These are phyloP conservation scores for Ophiostoma montium DNA, from an alignment of 2,329 filamentous ascomycete genomes.

Conservation along the genomic window DNA sequence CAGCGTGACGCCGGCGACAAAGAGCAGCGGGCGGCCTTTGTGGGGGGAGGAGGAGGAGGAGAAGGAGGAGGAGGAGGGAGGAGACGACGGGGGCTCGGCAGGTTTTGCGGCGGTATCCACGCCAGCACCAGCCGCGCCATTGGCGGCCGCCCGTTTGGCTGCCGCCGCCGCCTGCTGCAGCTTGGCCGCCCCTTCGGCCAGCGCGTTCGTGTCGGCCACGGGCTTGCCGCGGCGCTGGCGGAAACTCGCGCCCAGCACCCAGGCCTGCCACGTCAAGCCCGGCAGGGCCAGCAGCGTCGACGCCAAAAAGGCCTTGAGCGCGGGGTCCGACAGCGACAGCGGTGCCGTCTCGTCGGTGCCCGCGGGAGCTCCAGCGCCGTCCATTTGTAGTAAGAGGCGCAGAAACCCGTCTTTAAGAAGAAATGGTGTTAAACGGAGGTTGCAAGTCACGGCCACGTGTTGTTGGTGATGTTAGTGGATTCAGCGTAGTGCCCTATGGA, in stretches of 20 bases:
- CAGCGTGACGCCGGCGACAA: slow-evolving; percentile 8
- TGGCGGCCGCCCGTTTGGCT: slow-evolving; percentile 1
- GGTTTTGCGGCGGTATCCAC: neutral
- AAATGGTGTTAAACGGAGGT: too few relatives aligned
- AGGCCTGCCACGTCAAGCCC: slow-evolving; percentile 12
- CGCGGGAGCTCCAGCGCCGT: neutral
- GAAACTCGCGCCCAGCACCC: slow-evolving; percentile 11
- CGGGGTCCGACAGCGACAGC: slow-evolving; percentile 1
- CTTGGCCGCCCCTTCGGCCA: slow-evolving; percentile 3
- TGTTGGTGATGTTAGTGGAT: too few relatives aligned
- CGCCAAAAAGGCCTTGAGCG: slow-evolving; percentile 10
- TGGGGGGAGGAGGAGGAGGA: neutral
- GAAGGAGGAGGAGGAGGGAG: neutral
- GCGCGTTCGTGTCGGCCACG: slow-evolving; percentile 4
- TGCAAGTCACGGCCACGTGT: too few relatives aligned
- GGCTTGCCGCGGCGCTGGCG: slow-evolving; percentile 10
- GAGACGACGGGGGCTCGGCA: neutral
- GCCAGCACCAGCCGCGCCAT: neutral
- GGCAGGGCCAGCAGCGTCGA: slow-evolving; percentile 13
- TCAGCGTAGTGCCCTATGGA: too few relatives aligned
- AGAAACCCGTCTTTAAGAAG: neutral
- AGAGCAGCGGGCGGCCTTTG: slow-evolving; percentile 6
- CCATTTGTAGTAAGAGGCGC: neutral
- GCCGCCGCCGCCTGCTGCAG: slow-evolving; percentile 1
- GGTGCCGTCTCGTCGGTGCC: neutral